Evolutionary conservation across 495 filamentous ascomycete species (phyloP), one percentile per base, ranked within the genome.

Genomic region (Xylaria curta): DNA sequence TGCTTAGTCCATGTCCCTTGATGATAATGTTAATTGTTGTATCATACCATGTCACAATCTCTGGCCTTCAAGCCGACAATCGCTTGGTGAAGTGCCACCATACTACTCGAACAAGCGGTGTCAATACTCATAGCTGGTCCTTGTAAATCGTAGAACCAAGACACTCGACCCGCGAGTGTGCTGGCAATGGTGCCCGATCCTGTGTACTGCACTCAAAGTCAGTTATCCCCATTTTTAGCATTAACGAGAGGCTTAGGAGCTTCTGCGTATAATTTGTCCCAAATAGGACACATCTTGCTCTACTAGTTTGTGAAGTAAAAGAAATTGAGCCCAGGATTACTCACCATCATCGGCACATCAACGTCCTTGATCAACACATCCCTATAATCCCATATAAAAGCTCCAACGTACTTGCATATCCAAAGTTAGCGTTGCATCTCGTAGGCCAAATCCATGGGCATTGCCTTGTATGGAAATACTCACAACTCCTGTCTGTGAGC

Each of bases 101-200:
- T 75, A 24, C 82, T 85, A 0, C 84, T 85, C 4, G 87, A 89
- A 70, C 89, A 91, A 0, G 87, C 89, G 0, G 88, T 90, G 69
- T 91, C 88, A 5, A 90, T 79, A 0, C 86, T 88, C 81, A 90
- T 83, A 1, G 81, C 84, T 0, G 88, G 85, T 0, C 89, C 89
- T 0, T 83, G 79, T 76, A 85, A 83, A 68, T 90, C 83, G 62
- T 88, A 90, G 72, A 87, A 88, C 64, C 88, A 88, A 0, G 86
- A 88, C 0, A 91, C 69, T 0, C 89, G 82, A 66, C 90, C 89
- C 1, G 87, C 83, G 8, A 53, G 49, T 53, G 49, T 53, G 21
- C 49, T 53, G n/a, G 49, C 49, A 19, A 53, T 53, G 6, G 49
- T 53, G 12, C 49, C 49, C 5, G 49, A 53, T 53, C 49, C 49